Evolutionary conservation across 2,329 filamentous ascomycete species (phyloP), one percentile per base, ranked within the genome.

Genomic region (Alternaria gaisen): DNA sequence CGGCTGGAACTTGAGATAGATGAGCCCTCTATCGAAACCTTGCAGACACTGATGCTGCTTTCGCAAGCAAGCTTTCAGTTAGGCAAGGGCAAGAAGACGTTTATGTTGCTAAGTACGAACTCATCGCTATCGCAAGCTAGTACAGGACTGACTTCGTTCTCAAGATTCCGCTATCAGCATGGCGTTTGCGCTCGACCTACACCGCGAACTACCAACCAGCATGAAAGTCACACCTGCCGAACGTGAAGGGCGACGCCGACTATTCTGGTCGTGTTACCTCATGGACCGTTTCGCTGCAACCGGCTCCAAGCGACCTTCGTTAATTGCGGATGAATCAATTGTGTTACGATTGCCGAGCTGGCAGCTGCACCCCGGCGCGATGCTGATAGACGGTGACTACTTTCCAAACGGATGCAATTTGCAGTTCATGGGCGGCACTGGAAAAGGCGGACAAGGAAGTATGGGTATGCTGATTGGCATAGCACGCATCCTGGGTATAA

Each of bases 191-290:
- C 84, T 96, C 11, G 91, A 94, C 72, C 82, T 95, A 3, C 91
- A 96, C 73, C 87, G 91, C 32, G 93, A 97, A 79, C 81, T 90
- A 43, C 88, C 92, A 24, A 74, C 83, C 6, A 86, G 87, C 52
- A 81, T 87, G 12, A 86, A 87, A 56, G 84, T 91, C 11, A 86
- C 87, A 0, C 84, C 88, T 0, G 81, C 87, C 4, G 92, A 96
- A 73, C 86, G 90, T 57, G 93, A 96, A 80, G 88, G 89, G 72
- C 86, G 91, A 46, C 84, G 93, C 56, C 86, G 91, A n/a, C 81
- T 96, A 2, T 97, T 97, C 77, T 97, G 93, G 93, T 90, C 91
- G 2, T 94, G 91, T 74, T 97, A 95, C 70, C 82, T 96, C 26
- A 89, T 96, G 77, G 93, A 97, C 73, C 87, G 91, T n/a, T 95